Conservation (phyloP, 345 rosid species). For the Citrus cavaleriei region DNA sequence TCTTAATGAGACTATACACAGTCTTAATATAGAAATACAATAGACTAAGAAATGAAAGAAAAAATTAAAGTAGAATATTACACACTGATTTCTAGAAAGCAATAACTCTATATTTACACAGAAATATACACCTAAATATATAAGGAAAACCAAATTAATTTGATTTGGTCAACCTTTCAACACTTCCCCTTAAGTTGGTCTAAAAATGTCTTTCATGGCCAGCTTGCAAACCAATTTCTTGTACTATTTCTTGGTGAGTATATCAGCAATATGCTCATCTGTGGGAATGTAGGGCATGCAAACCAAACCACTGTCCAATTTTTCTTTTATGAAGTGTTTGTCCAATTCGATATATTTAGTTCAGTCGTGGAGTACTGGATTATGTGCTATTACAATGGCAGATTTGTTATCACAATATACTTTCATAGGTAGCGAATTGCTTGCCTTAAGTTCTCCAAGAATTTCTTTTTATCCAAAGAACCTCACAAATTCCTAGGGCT, state of each 20-base stretch:
- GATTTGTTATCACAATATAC: background rate
- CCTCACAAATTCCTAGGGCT: background rate
- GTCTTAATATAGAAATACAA: no score
- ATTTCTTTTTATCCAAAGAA: background rate
- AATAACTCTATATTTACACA: no score
- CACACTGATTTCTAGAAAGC: no score
- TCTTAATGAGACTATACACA: no score
- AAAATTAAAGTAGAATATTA: no score
- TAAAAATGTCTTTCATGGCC: background rate
- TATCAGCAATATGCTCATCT: background rate
- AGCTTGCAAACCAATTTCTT: background rate
- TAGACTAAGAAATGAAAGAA: no score
- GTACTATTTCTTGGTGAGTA: background rate
- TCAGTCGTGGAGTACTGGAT: background rate
- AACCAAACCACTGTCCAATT: no score
- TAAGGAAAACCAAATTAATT: no score
- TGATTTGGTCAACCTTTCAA: no score
- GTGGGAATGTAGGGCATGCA: background rate
- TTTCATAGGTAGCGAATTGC: background rate
- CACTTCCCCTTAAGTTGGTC: no score
- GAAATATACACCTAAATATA: no score
- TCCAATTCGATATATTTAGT: background rate
- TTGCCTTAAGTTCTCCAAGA: background rate
- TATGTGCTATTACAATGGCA: background rate
- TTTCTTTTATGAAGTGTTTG: background rate